Conservation (phyloP, 148 eudicot genomes). For the Vaccinium corymbosum region DNA sequence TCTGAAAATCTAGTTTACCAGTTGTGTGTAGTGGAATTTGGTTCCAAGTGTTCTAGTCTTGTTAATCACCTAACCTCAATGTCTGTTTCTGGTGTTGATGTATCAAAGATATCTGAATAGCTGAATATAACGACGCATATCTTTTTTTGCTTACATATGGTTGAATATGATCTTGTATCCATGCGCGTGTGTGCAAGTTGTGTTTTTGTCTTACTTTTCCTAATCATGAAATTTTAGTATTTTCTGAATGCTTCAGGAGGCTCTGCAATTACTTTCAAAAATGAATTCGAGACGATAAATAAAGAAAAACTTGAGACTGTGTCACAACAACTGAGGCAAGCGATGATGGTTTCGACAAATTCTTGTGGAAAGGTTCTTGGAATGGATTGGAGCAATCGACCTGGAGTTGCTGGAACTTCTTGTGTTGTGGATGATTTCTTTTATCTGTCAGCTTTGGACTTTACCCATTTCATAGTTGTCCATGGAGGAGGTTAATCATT, state of each 20-base stretch:
- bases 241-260: constrained; percentile 54
- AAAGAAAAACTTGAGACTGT: constrained; percentile 55
- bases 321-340: constrained; percentile 59
- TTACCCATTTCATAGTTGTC: constrained; percentile 65
- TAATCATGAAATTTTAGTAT: background rate
- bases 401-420: constrained; percentile 41
- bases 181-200: background rate
- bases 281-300: constrained; percentile 80
- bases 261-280: constrained; percentile 84
- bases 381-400: constrained; percentile 95
- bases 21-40: background rate
- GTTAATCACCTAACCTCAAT: too few relatives aligned
- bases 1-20: background rate
- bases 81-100: background rate
- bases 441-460: constrained; percentile 33
- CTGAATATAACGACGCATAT: background rate
- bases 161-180: background rate
- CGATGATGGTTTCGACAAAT: constrained; percentile 48
- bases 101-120: background rate
- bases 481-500: constrained; percentile 86
- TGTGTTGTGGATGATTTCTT: constrained; percentile 36
- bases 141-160: background rate
- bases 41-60: background rate
- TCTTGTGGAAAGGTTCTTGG: constrained; percentile 46
- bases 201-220: background rate